Conservation (phyloP, 805 yeast genomes). For the Candida gorgasii region DNA sequence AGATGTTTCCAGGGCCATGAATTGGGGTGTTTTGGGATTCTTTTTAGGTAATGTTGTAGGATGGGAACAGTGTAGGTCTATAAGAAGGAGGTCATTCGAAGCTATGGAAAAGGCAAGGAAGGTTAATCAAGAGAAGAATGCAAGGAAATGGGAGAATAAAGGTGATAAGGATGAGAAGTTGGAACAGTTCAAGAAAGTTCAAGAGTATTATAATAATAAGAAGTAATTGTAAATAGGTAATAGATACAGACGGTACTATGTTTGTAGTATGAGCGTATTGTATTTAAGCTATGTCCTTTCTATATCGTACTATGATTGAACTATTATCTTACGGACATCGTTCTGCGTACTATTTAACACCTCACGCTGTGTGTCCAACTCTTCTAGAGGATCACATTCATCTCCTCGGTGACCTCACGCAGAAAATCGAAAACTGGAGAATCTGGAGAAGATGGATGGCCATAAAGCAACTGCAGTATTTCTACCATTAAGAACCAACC, state of each 20-base stretch:
- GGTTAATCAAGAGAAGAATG: slow-evolving; percentile 35
- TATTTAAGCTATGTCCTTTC: too few relatives aligned
- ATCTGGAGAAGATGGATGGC: slow-evolving; percentile 36
- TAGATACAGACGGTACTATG: neutral
- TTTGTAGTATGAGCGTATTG: too few relatives aligned
- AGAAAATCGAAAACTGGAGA: too few relatives aligned
- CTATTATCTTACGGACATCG: neutral
- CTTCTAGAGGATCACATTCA: neutral
- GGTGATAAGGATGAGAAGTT: slow-evolving; percentile 14
- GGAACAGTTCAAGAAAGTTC: slow-evolving; percentile 28
- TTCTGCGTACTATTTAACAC: too few relatives aligned
- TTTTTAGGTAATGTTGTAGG: slow-evolving; percentile 77
- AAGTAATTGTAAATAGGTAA: neutral
- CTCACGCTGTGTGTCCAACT: too few relatives aligned
- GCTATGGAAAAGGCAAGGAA: slow-evolving; percentile 71
- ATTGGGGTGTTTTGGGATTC: slow-evolving; percentile 85
- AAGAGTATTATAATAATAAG: slow-evolving; percentile 18
- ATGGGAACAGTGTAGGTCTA: slow-evolving; percentile 89
- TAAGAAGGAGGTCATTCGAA: slow-evolving; percentile 63
- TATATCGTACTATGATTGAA: too few relatives aligned
- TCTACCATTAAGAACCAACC: slow-evolving; percentile 44
- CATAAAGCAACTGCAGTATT: slow-evolving; percentile 29
- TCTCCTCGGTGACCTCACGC: slow-evolving; percentile 3
- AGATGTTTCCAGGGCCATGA: slow-evolving; percentile 59
- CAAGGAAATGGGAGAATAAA: slow-evolving; percentile 28